phyloP scores from a whole-genome alignment of 1,284 basidiomycete genomes.

The Cutaneotrichosporon curvatum region DNA sequence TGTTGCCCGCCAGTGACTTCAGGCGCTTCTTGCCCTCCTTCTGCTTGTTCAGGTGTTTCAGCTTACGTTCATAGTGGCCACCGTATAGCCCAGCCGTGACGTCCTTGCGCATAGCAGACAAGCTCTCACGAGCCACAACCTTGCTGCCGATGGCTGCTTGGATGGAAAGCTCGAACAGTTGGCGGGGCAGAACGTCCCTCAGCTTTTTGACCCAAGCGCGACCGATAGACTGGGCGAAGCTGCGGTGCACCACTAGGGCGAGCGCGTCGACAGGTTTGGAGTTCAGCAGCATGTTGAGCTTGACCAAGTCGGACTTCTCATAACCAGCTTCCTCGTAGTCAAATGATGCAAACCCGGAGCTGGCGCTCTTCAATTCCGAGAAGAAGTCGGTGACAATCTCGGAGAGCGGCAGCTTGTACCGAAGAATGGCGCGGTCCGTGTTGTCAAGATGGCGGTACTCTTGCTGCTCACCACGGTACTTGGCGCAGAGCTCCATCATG shows the following conservation, averaged over 20 bases:
- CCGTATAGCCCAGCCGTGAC: conserved; percentile 93
- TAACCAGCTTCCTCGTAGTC: conserved; percentile 93
- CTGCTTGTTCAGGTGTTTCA: conserved; percentile 87
- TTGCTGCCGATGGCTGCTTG: conserved; percentile 71
- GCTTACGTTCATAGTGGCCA: conserved; percentile 83
- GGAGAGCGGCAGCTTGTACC: conserved; percentile 67
- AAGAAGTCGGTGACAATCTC: conserved; percentile 93
- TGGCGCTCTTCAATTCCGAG: conserved; percentile 72
- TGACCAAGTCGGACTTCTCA: conserved; percentile 65
- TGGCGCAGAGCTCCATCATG: conserved; percentile 85
- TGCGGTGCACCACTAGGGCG: conserved; percentile 73
- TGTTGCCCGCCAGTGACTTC: conserved; percentile 70
- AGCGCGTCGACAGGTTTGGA: conserved; percentile 81
- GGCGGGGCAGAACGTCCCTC: conserved; percentile 82
- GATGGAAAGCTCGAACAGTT: conserved; percentile 89
- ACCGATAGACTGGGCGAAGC: conserved; percentile 63
- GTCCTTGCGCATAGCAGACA: conserved; percentile 83
- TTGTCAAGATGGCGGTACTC: conserved; percentile 70
- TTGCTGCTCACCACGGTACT: conserved; percentile 67
- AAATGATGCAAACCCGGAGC: conserved; percentile 86
- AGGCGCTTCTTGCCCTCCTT: conserved; percentile 82
- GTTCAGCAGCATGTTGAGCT: conserved; percentile 85
- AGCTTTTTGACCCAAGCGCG: conserved; percentile 82
- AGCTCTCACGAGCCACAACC: conserved; percentile 77
- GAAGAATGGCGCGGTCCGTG: conserved; percentile 61